Conservation (phyloP, 139 green algal species). For the Chlamydomonas sphaeroides region DNA sequence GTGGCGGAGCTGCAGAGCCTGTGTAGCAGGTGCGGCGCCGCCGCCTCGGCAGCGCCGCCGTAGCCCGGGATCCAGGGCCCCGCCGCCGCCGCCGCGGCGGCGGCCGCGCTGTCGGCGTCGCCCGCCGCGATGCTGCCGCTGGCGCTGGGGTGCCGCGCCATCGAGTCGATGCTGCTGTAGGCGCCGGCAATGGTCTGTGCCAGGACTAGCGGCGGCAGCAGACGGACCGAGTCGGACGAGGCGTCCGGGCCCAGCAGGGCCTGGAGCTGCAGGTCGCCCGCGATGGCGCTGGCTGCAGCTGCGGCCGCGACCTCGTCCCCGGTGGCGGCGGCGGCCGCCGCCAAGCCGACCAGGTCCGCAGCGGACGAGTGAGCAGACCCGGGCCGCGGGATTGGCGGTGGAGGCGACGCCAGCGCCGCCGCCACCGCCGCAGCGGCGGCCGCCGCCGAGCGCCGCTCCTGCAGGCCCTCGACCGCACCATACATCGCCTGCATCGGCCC, state of each 20-base stretch:
- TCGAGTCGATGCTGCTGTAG: background rate
- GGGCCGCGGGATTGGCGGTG: too few species aligned
- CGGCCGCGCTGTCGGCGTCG: too few species aligned
- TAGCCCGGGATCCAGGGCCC: background rate
- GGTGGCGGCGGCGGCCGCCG: too few species aligned
- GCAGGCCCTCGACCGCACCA: background rate
- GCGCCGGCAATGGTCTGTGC: background rate
- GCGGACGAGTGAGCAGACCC: too few species aligned
- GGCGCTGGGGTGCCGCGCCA: too few species aligned
- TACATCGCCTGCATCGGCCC: too few species aligned
- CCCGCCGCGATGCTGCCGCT: background rate
- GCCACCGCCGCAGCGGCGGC: background rate
- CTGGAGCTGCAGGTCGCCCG: background rate
- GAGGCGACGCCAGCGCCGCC: background rate
- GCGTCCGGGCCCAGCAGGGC: background rate
- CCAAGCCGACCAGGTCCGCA: too few species aligned
- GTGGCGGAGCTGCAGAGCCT: too few species aligned
- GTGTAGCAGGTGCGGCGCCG: too few species aligned
- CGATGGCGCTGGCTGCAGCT: background rate
- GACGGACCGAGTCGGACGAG: background rate
- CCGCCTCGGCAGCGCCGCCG: too few species aligned
- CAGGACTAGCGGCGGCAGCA: background rate
- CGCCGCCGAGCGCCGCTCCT: too few species aligned
- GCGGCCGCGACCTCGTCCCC: background rate
- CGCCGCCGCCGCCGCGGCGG: too few species aligned